phyloP scores from a whole-genome alignment of 768 basidiomycete genomes.

The Boletus sp. region DNA sequence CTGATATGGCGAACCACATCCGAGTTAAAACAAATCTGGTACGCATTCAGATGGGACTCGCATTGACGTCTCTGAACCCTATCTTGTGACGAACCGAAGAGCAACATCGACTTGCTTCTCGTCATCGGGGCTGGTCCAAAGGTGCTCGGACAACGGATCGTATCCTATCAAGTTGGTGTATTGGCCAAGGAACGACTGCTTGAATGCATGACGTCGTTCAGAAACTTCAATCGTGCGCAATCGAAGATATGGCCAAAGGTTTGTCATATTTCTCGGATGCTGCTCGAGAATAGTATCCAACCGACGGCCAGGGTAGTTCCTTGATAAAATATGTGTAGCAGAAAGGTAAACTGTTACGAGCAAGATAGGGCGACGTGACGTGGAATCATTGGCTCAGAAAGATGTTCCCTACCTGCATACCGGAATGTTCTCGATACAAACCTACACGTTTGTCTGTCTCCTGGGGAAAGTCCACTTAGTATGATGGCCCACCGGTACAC shows the following conservation, averaged over 20 bases:
- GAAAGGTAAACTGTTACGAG: slow-evolving; percentile 55
- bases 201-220: slow-evolving; percentile 38
- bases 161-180: slow-evolving; percentile 27
- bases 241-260: slow-evolving; percentile 72
- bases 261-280: slow-evolving; percentile 46
- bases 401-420: slow-evolving; percentile 49
- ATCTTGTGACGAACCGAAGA: slow-evolving; percentile 43
- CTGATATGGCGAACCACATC: slow-evolving; percentile 60
- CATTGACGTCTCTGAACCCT: not conserved
- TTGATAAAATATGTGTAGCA: slow-evolving; percentile 46
- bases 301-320: slow-evolving; percentile 49
- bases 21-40: slow-evolving; percentile 60
- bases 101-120: slow-evolving; percentile 54
- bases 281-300: slow-evolving; percentile 37
- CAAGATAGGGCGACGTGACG: not conserved
- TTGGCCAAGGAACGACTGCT: slow-evolving; percentile 49
- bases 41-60: not conserved
- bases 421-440: slow-evolving; percentile 59
- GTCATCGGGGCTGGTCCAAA: slow-evolving; percentile 63
- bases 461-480: slow-evolving; percentile 44
- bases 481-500: slow-evolving; percentile 52
- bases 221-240: slow-evolving; percentile 44
- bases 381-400: not conserved
- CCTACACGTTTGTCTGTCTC: slow-evolving; percentile 44
- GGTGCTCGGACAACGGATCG: slow-evolving; percentile 36